These are phyloP conservation scores for Plenodomus lindquistii DNA, from an alignment of 2,329 filamentous ascomycete genomes.

Conservation along the genomic window DNA sequence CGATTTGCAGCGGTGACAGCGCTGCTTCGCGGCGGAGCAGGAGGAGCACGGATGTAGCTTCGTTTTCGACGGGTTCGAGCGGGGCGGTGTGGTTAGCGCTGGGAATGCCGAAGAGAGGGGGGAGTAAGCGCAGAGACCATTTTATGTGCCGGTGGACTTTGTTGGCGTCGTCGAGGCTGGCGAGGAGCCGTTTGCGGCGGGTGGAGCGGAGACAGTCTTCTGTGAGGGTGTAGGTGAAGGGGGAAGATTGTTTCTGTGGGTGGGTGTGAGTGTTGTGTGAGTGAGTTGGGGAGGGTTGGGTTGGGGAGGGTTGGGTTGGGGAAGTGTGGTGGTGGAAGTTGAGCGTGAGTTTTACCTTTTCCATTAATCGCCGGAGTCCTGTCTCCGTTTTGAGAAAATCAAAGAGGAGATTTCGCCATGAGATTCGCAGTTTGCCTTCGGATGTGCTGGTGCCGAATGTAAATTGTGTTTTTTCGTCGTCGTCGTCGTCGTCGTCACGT, in stretches of 20 bases:
- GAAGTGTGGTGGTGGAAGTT: neutral
- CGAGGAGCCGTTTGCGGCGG: slow-evolving; percentile 28
- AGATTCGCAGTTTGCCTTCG: slow-evolving; percentile 8
- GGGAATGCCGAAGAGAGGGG: slow-evolving; percentile 26
- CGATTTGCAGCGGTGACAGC: slow-evolving; percentile 15
- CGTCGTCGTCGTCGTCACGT: slow-evolving; percentile 8
- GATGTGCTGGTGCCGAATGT: slow-evolving; percentile 13
- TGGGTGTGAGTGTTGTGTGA: neutral
- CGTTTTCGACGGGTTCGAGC: slow-evolving; percentile 21
- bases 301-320: too few relatives aligned
- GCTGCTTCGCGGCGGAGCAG: slow-evolving; percentile 30
- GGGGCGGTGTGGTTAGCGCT: slow-evolving; percentile 7
- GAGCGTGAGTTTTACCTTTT: slow-evolving; percentile 14
- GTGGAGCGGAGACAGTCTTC: slow-evolving; percentile 36
- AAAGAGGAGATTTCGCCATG: slow-evolving; percentile 30
- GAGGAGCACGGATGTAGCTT: slow-evolving; percentile 20
- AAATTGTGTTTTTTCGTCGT: slow-evolving; percentile 5
- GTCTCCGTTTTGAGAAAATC: slow-evolving; percentile 29
- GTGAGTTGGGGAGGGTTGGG: too few relatives aligned
- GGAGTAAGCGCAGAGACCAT: slow-evolving; percentile 27
- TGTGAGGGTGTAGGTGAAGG: slow-evolving; percentile 24
- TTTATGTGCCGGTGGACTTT: slow-evolving; percentile 18
- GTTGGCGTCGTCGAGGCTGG: slow-evolving; percentile 14
- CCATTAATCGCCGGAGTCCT: slow-evolving; percentile 20
- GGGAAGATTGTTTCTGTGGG: slow-evolving; percentile 13